Base-by-base conservation (phyloP, 768 basidiomycete genomes). In the Kwoniella sp. region DNA sequence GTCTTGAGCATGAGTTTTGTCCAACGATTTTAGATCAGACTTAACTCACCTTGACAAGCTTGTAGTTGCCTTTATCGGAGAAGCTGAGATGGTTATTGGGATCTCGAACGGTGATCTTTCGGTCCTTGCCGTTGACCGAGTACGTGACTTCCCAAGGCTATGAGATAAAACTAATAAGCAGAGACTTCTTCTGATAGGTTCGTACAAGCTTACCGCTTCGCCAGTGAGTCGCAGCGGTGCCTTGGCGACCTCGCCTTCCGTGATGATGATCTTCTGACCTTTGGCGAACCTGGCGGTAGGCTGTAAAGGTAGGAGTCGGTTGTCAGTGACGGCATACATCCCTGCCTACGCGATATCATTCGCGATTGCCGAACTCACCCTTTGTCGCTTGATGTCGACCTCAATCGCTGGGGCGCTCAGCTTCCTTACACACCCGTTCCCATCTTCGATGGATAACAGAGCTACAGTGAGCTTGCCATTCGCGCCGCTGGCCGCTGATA, bases 91-190 rank as follows among this genome's bases (percentile, higher is more conserved):
- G 81, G 62, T 87, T 90, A 72, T 95, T 96, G 0, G 88, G 86
- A 53, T 85, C 86, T 23, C 71, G 63, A 79, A 83, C 52, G 88
- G 79, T 51, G 76, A 84, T 37, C 82, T 83, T 22, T 82, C 85
- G 82, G 3, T 81, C 82, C 25, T 85, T 85, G 37, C 83, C 85
- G 31, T 87, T 86, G 79, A 75, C 45, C 15, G 58, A 59, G 68
- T 94, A 97, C 64, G 85, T 87, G 51, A 99, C 78, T 15, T 82
- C 84, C 95, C 95, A 99, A 7, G 95, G 93, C 93, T 97, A 71
- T 20, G 26, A 13, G 17, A n/a, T n/a, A 45, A 56, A 29, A 45
- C 55, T 61, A 3, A 45, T 45, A 9, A 45, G 41, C 41, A 45
- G 4, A 9, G 41, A 17, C 8, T 45, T 17, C 5, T 5, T 34